Evolutionary conservation across 495 filamentous ascomycete species (phyloP), one percentile per base, ranked within the genome.

Genomic region (Penicillium steckii): DNA sequence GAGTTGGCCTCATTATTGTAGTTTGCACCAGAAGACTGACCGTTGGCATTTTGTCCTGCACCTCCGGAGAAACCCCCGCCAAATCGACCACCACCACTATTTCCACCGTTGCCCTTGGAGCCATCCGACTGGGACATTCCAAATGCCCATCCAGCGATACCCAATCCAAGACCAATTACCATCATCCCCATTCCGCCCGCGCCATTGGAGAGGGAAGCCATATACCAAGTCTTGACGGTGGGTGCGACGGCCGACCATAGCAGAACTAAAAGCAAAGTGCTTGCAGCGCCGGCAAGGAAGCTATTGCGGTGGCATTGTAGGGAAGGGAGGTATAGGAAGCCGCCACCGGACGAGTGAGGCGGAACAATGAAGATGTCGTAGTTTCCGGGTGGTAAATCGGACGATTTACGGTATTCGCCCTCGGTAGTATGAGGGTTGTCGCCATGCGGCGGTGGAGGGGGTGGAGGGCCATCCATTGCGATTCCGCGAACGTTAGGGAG

Each of bases 291-390:
- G 5, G 90, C 90, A 25, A 89, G 75, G 70, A 97, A 98, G 68
- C 90, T 95, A 71, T 97, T 97, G 56, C 85, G 77, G 59, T 95
- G 83, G 22, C 89, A 85, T 61, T 87, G 80, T 24, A 98, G 67
- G 0, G 90, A 96, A 0, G 94, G 94, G 19, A 98, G 83, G 69
- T 98, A 98, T 8, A 98, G 74, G 66, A 98, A 96, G 9, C 94
- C 94, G 0, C 83, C 80, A 52, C 94, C 94, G 10, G 92, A 80
- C 8, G 91, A 91, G 63, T 97, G 90, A n/a, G 89, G 89, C 3
- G 94, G 93, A 50, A 98, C 91, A 59, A 98, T 86, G 73, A 97
- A 97, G 71, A 97, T 95, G 71, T 97, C 93, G 74, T 95, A 97
- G 65, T 91, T 91, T 24, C 91, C 90, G 0, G 83, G 71, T 0